Base-by-base conservation (phyloP, 1,284 basidiomycete species). In the Irpex lacteus region DNA sequence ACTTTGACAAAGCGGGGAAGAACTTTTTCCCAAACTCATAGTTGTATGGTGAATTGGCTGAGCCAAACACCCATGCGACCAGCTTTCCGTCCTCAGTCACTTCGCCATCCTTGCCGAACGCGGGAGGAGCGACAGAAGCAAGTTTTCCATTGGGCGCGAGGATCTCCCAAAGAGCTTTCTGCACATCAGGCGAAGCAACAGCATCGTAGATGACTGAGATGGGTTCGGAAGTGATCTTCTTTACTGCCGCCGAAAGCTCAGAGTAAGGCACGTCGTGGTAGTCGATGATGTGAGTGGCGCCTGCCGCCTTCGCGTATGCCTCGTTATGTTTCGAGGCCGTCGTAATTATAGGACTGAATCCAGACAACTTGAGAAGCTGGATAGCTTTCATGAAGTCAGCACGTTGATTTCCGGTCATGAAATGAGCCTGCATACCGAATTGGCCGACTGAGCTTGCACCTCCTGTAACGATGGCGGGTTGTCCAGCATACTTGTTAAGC, bases 231-330 rank as follows among this genome's bases (percentile, higher is more conserved):
- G 65, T 66, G 21, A 83, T 71, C 2, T 71, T 66, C 2, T 65
- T 55, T 6, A 61, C 13, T 3, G 69, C 40, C 3, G 50, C 7
- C 2, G 50, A 18, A 9, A 53, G 50, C 18, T 59, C 57, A 7
- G 68, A 47, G n/a, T 63, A 50, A 0, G 72, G 44, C 19, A 72
- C 68, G 18, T 76, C 70, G 50, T 84, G 78, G 64, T 86, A 53
- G 62, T 85, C 80, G 62, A 87, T 71, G 58, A 85, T 72, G 50
- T 82, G 73, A 0, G 82, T 83, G 1, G 84, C 87, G 2, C 87
- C 86, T 19, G 84, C 72, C 0, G 75, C 73, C 68, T 81, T 81
- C 63, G 87, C 77, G 49, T 70, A 71, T 0, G 71, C 72, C 34
- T 71, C 69, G 65, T 85, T 78, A 61, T 75, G 75, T 5, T 70